Evolutionary conservation across 257 asterid genomes (phyloP).

Genomic region (Henckelia pumila): DNA sequence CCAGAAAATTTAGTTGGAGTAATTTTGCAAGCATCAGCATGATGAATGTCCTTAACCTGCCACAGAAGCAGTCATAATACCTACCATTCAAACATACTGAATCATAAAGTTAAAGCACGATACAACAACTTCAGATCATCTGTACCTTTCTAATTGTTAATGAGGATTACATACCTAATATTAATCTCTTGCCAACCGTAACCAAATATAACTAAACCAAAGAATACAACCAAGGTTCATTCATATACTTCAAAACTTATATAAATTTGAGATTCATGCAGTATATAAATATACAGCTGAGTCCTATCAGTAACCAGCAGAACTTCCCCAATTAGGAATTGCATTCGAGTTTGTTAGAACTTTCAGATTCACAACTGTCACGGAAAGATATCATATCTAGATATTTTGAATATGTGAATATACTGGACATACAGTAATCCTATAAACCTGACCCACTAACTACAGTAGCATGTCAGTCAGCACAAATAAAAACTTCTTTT

Average conservation of each 20-base stretch:
- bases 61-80: conserved; percentile 21
- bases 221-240: background rate
- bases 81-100: conserved; percentile 22
- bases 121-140: conserved; percentile 11
- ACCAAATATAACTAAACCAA: background rate
- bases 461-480: background rate
- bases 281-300: background rate
- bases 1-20: conserved; percentile 97
- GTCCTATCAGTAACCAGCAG: background rate
- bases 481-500: background rate
- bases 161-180: too few species aligned
- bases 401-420: too few species aligned
- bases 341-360: background rate
- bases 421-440: background rate
- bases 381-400: background rate
- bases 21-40: conserved; percentile 86
- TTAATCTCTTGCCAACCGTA: too few species aligned
- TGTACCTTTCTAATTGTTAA: conserved; percentile 9
- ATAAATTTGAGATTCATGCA: background rate
- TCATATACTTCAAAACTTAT: background rate
- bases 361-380: background rate
- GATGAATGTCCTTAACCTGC: conserved; percentile 77
- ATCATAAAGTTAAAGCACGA: conserved; percentile 12
- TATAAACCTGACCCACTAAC: background rate
- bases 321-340: background rate